Conservation (phyloP, 2,329 filamentous ascomycete genomes). For the Diaporthe velutina region DNA sequence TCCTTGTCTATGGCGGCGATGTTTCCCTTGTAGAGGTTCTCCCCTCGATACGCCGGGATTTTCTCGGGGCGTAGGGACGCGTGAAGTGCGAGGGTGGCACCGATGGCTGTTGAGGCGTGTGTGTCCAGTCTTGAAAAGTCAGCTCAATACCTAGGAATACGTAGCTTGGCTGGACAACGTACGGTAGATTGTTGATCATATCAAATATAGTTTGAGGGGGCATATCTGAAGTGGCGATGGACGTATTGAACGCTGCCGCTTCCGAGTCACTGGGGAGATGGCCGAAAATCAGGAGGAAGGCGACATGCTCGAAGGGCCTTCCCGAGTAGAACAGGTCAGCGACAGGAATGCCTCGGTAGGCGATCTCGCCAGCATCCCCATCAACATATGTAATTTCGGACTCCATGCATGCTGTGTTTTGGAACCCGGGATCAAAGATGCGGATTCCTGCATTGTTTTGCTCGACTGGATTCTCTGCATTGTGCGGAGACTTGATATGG, state of each 20-base stretch:
- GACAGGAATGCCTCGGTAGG: background rate
- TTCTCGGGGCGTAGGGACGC: background rate
- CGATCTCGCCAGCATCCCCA: background rate
- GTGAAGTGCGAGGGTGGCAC: background rate
- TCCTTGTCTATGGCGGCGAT: background rate
- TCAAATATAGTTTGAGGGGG: constrained; percentile 4
- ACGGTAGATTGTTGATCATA: constrained; percentile 14
- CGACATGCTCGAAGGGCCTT: constrained; percentile 9
- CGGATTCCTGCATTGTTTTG: constrained; percentile 11
- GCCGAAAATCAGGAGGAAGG: constrained; percentile 9
- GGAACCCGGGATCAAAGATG: constrained; percentile 8
- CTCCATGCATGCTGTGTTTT: constrained; percentile 9
- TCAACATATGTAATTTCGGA: constrained; percentile 15
- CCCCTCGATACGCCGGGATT: constrained; percentile 3
- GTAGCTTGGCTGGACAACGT: background rate
- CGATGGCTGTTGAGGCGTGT: constrained; percentile 8
- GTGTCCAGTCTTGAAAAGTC: background rate
- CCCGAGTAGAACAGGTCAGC: background rate
- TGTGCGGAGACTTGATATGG: background rate
- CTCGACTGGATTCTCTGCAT: background rate
- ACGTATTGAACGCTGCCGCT: background rate
- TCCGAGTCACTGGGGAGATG: background rate
- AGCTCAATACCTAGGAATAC: background rate
- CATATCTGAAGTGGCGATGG: constrained; percentile 10
- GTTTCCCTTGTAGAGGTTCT: constrained; percentile 15